Base-by-base conservation (phyloP, 2,329 filamentous ascomycete genomes). In the Penicillium sp. region DNA sequence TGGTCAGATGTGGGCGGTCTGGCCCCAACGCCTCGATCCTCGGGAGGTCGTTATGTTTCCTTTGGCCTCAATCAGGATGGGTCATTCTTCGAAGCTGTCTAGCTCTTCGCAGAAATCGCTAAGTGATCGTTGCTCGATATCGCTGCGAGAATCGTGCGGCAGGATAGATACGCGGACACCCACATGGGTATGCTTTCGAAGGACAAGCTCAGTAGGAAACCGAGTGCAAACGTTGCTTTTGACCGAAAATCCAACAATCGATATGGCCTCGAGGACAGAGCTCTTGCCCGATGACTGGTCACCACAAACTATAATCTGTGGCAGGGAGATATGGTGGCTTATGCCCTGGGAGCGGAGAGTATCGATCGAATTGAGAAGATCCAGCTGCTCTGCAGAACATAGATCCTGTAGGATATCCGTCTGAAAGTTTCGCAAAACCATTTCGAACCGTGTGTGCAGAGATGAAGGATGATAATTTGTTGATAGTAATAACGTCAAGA, bases 271-370 rank as follows among this genome's bases (percentile, higher is more conserved):
- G 2, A 84, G 73, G 9, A 66, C 62, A 0, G 80, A 83, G 55
- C 77, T 82, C 63, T 84, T 84, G 18, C 82, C 82, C 5, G 79
- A 77, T 1, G 79, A 83, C 63, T 84, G 80, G 60, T 84, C 80
- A 28, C 81, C 81, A 32, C 82, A 81, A 25, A 84, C 80, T 40
- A 84, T 80, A 33, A 84, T 78, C 58, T 84, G 80, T 1, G 79
- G 80, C 0, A 83, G 70, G 7, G 39, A 40, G 26, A 40, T 12
- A 9, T 40, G 28, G 26, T 40, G 26, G 28, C 28, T 32, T 32
- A 32, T 32, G 28, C 28, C 28, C 28, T 32, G 28, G 28, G 28
- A 32, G 28, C n/a, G n/a, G n/a, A n/a, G n/a, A n/a, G n/a, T n/a
- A n/a, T n/a, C n/a, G n/a, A n/a, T n/a, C n/a, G n/a, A 32, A 32